Evolutionary conservation across 2,329 filamentous ascomycete species (phyloP).

Genomic region (Lecanicillium sp.): DNA sequence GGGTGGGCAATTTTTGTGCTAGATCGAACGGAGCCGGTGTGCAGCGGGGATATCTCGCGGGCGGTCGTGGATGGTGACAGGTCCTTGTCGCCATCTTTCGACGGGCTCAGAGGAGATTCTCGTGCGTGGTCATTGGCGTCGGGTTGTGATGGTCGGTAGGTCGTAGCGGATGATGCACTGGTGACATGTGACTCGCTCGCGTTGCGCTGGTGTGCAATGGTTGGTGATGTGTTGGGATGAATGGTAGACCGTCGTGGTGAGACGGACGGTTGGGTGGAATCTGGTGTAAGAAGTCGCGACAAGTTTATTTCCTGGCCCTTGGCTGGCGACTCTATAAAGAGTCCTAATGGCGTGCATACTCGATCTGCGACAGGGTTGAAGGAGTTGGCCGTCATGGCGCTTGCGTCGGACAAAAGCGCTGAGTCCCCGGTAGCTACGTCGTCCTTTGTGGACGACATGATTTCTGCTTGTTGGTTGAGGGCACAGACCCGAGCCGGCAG

Average conservation of each 20-base stretch:
- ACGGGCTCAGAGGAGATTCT: not conserved
- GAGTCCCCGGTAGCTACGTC: not conserved
- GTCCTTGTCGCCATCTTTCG: not conserved
- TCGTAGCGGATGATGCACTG: too few species aligned
- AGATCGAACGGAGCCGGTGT: conserved; percentile 31
- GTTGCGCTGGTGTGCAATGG: too few species aligned
- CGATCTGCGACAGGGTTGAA: conserved; percentile 11
- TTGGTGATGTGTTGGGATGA: too few species aligned
- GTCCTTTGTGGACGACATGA: too few species aligned
- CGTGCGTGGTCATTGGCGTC: not conserved
- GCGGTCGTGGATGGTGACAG: not conserved
- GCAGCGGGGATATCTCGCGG: conserved; percentile 17
- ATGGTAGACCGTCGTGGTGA: not conserved
- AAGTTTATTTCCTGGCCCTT: conserved; percentile 4
- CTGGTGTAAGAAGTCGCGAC: conserved; percentile 7
- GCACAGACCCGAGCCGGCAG: too few species aligned
- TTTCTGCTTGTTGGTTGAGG: too few species aligned
- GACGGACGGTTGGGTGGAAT: conserved; percentile 1
- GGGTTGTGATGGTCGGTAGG: too few species aligned
- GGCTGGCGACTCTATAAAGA: conserved; percentile 10
- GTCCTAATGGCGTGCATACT: conserved; percentile 13
- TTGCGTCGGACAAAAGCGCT: not conserved
- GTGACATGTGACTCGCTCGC: too few species aligned
- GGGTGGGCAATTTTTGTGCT: conserved; percentile 33
- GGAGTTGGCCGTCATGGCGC: not conserved